These are phyloP conservation scores for Phytophthora melonis DNA, from an alignment of 352 stramenopile genomes.

Conservation along the genomic window DNA sequence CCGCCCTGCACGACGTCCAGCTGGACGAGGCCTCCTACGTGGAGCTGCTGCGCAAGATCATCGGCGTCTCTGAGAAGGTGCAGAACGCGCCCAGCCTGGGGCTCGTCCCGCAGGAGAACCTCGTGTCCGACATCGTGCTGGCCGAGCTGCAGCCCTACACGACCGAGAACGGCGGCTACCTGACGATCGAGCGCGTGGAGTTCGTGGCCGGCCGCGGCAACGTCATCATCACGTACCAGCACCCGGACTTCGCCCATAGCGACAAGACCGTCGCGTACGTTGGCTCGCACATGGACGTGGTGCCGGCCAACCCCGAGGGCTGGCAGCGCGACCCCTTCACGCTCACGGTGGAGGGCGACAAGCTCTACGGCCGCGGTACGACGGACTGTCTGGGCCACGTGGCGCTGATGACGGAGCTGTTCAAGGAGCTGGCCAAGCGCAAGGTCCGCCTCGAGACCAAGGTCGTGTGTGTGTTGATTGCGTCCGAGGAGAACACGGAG, in stretches of 20 bases:
- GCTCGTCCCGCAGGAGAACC: constrained; percentile 86
- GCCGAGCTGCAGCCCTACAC: constrained; percentile 80
- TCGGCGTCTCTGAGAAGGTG: constrained; percentile 81
- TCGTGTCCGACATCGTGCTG: constrained; percentile 89
- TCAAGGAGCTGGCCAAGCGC: constrained; percentile 74
- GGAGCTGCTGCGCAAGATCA: constrained; percentile 87
- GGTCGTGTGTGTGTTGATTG: constrained; percentile 91
- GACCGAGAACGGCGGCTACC: constrained; percentile 74
- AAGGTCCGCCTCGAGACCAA: constrained; percentile 69
- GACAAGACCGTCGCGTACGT: constrained; percentile 88
- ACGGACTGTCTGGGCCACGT: constrained; percentile 94
- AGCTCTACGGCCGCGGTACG: constrained; percentile 91
- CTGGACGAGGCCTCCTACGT: constrained; percentile 89
- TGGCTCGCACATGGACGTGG: constrained; percentile 92
- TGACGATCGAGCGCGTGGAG: constrained; percentile 77
- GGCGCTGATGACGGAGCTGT: constrained; percentile 88
- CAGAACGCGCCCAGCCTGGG: constrained; percentile 73
- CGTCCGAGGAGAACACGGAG: constrained; percentile 85
- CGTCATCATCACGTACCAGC: constrained; percentile 91
- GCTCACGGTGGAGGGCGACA: constrained; percentile 89
- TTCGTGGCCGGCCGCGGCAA: constrained; percentile 88
- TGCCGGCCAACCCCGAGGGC: constrained; percentile 89
- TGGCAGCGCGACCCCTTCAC: constrained; percentile 91
- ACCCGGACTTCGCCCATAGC: constrained; percentile 52
- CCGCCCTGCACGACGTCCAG: constrained; percentile 52